Percentiles rank a stretch among this genome's conserved stretches.
These are phyloP conservation scores for Ogataea paradorogensis DNA, from an alignment of 805 yeast species.

Conservation along the genomic window DNA sequence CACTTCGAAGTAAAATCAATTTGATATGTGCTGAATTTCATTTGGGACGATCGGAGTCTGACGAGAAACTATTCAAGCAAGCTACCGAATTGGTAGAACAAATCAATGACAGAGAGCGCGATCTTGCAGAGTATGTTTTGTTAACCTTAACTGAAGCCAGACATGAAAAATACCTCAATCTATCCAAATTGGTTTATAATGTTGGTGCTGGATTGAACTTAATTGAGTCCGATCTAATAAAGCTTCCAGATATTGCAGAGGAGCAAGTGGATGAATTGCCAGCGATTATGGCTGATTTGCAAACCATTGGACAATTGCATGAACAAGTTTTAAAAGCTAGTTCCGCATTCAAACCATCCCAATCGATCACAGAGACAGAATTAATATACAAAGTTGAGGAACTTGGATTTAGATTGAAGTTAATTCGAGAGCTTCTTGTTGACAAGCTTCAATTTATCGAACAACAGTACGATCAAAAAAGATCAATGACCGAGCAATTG, in stretches of 20 bases:
- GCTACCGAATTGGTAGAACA: constrained; percentile 3
- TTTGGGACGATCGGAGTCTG: constrained; percentile 5
- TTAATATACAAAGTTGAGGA: constrained; percentile 30
- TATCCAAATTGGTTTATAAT: constrained; percentile 25
- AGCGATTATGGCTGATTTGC: constrained; percentile 34
- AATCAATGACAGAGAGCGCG: not conserved
- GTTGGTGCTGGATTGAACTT: constrained; percentile 18
- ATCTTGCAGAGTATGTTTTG: not conserved
- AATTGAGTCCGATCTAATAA: constrained; percentile 18
- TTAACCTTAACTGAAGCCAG: constrained; percentile 15
- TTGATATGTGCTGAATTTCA: constrained; percentile 20
- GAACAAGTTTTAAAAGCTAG: constrained; percentile 15
- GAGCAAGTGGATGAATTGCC: constrained; percentile 37
- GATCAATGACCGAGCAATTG: constrained; percentile 21
- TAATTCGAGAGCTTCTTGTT: constrained; percentile 36
- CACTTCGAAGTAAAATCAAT: constrained; percentile 20
- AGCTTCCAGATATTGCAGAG: constrained; percentile 33
- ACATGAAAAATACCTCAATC: constrained; percentile 23
- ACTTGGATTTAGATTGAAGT: constrained; percentile 35
- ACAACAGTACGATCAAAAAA: constrained; percentile 32
- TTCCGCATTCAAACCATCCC: constrained; percentile 1
- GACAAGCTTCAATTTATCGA: constrained; percentile 43
- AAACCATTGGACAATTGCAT: constrained; percentile 32
- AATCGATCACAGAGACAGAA: constrained; percentile 5
- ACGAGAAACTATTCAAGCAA: not conserved